Evolutionary conservation across 768 basidiomycete genomes (phyloP).

Genomic region (Leccinellum albellum): DNA sequence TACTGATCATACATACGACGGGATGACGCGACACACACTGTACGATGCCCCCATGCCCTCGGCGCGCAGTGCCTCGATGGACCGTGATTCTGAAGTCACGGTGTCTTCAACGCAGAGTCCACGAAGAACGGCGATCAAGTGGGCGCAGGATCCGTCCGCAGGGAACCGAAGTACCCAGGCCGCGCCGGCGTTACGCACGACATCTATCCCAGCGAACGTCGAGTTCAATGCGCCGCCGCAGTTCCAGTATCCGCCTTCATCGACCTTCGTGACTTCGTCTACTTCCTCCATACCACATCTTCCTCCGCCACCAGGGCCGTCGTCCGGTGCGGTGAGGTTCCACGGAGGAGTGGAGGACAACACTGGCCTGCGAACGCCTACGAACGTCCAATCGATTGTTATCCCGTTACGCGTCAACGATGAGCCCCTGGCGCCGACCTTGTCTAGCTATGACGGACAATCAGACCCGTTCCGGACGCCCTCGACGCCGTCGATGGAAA

Average conservation of each 20-base stretch:
- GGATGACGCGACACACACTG: constrained; percentile 75
- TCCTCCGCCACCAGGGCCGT: constrained; percentile 12
- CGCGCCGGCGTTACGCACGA: constrained; percentile 34
- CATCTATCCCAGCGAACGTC: constrained; percentile 16
- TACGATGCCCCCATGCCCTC: constrained; percentile 83
- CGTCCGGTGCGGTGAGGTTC: background rate
- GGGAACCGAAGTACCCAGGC: constrained; percentile 44
- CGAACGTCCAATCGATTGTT: constrained; percentile 20
- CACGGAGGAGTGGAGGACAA: background rate
- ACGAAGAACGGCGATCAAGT: constrained; percentile 65
- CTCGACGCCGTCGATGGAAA: constrained; percentile 26
- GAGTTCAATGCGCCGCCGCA: constrained; percentile 10
- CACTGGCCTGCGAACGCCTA: constrained; percentile 21
- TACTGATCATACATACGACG: constrained; percentile 38
- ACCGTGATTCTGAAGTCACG: constrained; percentile 35
- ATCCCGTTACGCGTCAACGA: constrained; percentile 27
- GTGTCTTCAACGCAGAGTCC: constrained; percentile 29
- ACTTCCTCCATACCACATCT: constrained; percentile 8
- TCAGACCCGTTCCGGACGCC: constrained; percentile 30
- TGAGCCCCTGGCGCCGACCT: constrained; percentile 29
- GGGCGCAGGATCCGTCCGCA: constrained; percentile 55
- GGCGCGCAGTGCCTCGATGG: constrained; percentile 31
- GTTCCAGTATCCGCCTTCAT: constrained; percentile 26
- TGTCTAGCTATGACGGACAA: constrained; percentile 7
- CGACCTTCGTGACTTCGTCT: background rate